Evolutionary conservation across 192 early-diverging fungal species (phyloP).

Genomic region (Coemansia sp.): DNA sequence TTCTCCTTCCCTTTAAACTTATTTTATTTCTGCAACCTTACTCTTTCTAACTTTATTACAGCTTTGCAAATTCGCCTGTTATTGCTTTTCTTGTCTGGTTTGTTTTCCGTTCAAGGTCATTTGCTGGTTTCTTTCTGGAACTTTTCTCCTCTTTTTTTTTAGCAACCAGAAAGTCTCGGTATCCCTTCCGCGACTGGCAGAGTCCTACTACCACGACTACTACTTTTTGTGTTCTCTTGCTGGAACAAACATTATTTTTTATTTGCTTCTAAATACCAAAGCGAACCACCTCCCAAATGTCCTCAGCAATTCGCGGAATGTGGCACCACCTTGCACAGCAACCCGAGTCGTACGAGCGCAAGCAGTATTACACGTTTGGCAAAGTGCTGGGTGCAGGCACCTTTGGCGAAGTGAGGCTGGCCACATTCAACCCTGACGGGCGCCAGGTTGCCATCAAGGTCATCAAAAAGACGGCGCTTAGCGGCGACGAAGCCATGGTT

Average conservation of each 20-base stretch:
- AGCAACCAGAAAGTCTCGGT: too few species aligned
- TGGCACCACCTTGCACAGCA: conserved; percentile 53
- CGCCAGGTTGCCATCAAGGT: conserved; percentile 88
- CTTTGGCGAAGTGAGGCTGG: conserved; percentile 71
- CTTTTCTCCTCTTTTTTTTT: too few species aligned
- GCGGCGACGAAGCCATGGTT: conserved; percentile 83
- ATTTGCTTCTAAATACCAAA: neutral
- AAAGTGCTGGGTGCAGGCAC: conserved; percentile 66
- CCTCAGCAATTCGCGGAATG: conserved; percentile 50
- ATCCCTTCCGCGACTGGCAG: too few species aligned
- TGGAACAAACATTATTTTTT: neutral
- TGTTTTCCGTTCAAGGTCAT: neutral
- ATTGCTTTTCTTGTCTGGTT: neutral
- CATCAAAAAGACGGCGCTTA: conserved; percentile 83
- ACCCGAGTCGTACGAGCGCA: conserved; percentile 62
- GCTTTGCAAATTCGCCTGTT: neutral
- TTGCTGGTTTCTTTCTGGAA: conserved; percentile 8
- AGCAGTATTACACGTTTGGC: conserved; percentile 67
- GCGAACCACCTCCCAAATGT: conserved; percentile 13
- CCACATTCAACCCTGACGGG: conserved; percentile 66
- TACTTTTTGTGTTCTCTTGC: neutral
- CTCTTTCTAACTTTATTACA: neutral
- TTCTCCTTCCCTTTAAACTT: too few species aligned
- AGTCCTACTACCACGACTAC: too few species aligned
- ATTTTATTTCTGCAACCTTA: too few species aligned